Conservation (phyloP, 2,329 filamentous ascomycete genomes). For the Diaporthe capsici region DNA sequence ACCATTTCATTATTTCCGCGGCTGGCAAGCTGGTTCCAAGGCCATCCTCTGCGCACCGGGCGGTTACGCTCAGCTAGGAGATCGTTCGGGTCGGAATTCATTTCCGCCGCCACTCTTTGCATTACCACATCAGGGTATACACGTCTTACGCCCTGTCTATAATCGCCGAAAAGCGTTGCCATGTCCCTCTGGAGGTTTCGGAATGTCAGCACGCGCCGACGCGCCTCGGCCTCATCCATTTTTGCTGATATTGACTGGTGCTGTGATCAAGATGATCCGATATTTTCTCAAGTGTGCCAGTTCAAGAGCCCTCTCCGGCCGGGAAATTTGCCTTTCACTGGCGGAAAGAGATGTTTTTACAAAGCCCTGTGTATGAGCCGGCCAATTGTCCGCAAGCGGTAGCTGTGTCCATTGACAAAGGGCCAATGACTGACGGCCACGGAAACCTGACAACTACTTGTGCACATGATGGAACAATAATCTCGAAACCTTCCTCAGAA, state of each 20-base stretch:
- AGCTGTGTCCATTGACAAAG: neutral
- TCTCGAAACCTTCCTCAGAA: too few species aligned
- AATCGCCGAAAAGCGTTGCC: neutral
- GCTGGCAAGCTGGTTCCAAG: neutral
- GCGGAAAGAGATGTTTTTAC: neutral
- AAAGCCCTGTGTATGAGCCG: neutral
- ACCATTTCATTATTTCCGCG: neutral
- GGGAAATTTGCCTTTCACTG: too few species aligned
- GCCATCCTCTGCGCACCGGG: constrained; percentile 9
- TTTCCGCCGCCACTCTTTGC: neutral
- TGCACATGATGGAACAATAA: neutral
- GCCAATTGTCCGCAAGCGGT: constrained; percentile 19
- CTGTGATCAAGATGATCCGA: neutral
- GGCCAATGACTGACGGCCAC: neutral
- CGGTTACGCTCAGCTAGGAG: neutral
- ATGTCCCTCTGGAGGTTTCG: neutral
- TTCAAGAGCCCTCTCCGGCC: neutral
- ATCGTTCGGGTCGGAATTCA: neutral
- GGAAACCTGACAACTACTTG: neutral
- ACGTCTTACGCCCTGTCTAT: neutral
- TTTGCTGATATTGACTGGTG: neutral
- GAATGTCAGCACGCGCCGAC: neutral
- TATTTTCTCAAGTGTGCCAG: neutral
- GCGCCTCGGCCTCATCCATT: neutral
- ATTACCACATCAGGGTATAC: constrained; percentile 15